Percentiles rank a stretch among this genome's conserved stretches.
Evolutionary conservation across 2,329 filamentous ascomycete species (phyloP).

Genomic region (Paramyrothecium roridum): DNA sequence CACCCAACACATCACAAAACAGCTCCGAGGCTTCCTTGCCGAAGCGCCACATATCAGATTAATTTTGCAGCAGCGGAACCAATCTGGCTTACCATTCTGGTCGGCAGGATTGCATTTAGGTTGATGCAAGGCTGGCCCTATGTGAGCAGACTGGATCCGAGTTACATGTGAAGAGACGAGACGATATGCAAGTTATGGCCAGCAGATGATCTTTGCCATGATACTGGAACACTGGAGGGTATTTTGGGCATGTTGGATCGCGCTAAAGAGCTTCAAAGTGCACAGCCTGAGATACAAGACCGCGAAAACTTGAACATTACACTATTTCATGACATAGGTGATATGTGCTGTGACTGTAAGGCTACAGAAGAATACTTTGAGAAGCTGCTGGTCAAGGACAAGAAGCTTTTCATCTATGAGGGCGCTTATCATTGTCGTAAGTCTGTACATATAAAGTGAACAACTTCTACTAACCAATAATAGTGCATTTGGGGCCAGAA

Average conservation of each 20-base stretch:
- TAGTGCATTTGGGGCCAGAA: neutral
- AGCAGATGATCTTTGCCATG: neutral
- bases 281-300: neutral
- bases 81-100: neutral
- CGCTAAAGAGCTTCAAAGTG: neutral
- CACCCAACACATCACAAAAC: neutral
- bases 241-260: neutral
- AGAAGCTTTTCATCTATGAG: neutral
- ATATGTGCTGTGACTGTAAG: neutral
- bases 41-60: constrained; percentile 1
- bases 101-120: neutral
- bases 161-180: neutral
- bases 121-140: neutral
- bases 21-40: neutral
- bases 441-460: neutral
- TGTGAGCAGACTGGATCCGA: neutral
- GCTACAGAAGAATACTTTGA: neutral
- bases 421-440: neutral
- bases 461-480: neutral
- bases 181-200: neutral
- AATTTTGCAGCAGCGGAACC: neutral
- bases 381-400: neutral
- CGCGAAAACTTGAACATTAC: neutral
- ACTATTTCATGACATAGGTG: neutral
- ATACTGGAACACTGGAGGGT: neutral